These are phyloP conservation scores for Diplodia seriata DNA, from an alignment of 2,329 filamentous ascomycete genomes.

Conservation along the genomic window DNA sequence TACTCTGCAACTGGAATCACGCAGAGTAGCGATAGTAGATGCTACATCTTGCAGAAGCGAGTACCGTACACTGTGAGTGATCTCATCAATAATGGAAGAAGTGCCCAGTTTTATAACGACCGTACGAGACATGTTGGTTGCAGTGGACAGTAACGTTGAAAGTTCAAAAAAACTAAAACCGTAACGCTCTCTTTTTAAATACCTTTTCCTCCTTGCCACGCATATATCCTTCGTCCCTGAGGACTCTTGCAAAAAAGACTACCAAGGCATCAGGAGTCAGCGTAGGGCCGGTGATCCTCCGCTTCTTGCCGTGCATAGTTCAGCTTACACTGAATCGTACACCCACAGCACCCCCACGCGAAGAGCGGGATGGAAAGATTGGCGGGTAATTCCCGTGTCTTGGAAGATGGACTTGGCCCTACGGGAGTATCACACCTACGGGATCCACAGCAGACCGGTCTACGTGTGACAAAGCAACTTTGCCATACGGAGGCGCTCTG, in stretches of 20 bases:
- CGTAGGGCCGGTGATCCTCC: background rate
- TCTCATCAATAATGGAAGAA: constrained; percentile 14
- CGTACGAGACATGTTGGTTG: background rate
- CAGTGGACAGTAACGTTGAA: background rate
- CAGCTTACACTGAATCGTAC: background rate
- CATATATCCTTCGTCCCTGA: background rate
- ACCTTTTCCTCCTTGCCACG: too few relatives aligned
- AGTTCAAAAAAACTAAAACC: background rate
- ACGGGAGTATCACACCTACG: background rate
- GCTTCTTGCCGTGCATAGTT: background rate
- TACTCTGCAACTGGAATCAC: constrained; percentile 6
- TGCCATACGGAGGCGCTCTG: background rate
- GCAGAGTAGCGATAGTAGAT: constrained; percentile 2
- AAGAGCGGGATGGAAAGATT: background rate
- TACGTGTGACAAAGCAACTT: background rate
- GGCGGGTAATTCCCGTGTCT: background rate
- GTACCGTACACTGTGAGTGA: constrained; percentile 5
- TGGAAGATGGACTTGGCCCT: background rate
- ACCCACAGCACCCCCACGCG: background rate
- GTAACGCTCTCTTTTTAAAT: background rate
- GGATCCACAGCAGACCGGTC: background rate
- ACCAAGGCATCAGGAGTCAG: constrained; percentile 1
- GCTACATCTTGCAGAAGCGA: constrained; percentile 8
- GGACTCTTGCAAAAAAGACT: background rate
- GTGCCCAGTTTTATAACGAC: constrained; percentile 14